These are phyloP conservation scores for Clonostachys sp. DNA, from an alignment of 2,329 filamentous ascomycete species.

Conservation along the genomic window DNA sequence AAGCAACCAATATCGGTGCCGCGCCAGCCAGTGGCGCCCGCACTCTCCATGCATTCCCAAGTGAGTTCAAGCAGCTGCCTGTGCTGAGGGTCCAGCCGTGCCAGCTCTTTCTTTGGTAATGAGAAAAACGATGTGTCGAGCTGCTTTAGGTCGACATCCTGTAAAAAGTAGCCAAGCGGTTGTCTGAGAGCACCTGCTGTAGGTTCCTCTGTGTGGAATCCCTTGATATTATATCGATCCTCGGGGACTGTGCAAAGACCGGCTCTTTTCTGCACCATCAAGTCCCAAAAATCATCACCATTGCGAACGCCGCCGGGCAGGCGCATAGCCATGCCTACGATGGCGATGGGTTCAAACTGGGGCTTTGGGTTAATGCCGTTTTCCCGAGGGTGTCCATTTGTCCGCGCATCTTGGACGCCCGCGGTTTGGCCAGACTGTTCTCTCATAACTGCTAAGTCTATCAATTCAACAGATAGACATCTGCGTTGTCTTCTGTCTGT, in stretches of 20 bases:
- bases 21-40: conserved; percentile 5
- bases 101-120: conserved; percentile 27
- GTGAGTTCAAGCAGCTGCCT: conserved; percentile 29
- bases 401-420: no score
- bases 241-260: conserved; percentile 19
- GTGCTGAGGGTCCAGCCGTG: conserved; percentile 35
- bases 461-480: no score
- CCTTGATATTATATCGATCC: conserved; percentile 13
- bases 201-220: conserved; percentile 15
- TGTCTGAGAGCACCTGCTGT: conserved; percentile 5
- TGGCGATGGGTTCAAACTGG: conserved; percentile 22
- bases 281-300: conserved; percentile 28
- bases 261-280: conserved; percentile 19
- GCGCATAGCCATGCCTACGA: conserved; percentile 34
- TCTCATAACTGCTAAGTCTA: no score
- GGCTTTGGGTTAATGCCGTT: no score
- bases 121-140: conserved; percentile 21
- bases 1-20: conserved; percentile 24
- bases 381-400: no score
- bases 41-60: conserved; percentile 30
- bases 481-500: no score
- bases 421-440: no score
- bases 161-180: conserved; percentile 25
- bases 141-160: conserved; percentile 16
- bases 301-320: conserved; percentile 26